Evolutionary conservation across 768 basidiomycete genomes (phyloP).

Genomic region (Trametes sanguinea): DNA sequence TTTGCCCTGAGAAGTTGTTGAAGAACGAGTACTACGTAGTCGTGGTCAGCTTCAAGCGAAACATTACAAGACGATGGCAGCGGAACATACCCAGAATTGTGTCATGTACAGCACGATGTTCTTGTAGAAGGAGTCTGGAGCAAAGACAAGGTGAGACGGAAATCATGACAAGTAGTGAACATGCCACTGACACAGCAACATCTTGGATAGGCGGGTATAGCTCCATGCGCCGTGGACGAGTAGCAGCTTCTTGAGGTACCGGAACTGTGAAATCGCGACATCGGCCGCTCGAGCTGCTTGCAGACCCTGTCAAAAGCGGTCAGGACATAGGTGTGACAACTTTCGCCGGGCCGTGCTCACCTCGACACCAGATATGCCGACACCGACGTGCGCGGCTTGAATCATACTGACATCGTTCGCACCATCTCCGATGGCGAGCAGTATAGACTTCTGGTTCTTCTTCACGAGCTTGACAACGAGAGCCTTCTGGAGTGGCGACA

Average conservation of each 20-base stretch:
- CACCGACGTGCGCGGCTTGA: conserved; percentile 96
- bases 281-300: conserved; percentile 99
- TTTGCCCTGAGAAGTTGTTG: conserved; percentile 99
- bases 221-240: conserved; percentile 99
- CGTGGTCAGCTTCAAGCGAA: neutral
- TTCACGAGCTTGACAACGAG: conserved; percentile 99
- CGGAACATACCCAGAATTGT: conserved; percentile 83
- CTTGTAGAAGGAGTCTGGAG: conserved; percentile 94
- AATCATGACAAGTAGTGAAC: neutral
- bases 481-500: conserved; percentile 96
- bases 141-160: conserved; percentile 4
- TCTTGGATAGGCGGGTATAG: conserved; percentile 90
- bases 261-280: conserved; percentile 97
- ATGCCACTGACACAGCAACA: conserved; percentile 82
- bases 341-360: conserved; percentile 39
- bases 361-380: conserved; percentile 98
- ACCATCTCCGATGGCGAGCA: conserved; percentile 97
- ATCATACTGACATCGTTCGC: conserved; percentile 99
- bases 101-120: conserved; percentile 99
- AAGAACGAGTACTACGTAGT: conserved; percentile 86
- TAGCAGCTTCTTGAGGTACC: conserved; percentile 90
- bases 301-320: conserved; percentile 60
- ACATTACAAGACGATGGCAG: neutral
- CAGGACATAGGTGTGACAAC: neutral
- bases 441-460: conserved; percentile 89